These are phyloP conservation scores for Colletotrichum caudatum DNA, from an alignment of 2,329 filamentous ascomycete species.

Conservation along the genomic window DNA sequence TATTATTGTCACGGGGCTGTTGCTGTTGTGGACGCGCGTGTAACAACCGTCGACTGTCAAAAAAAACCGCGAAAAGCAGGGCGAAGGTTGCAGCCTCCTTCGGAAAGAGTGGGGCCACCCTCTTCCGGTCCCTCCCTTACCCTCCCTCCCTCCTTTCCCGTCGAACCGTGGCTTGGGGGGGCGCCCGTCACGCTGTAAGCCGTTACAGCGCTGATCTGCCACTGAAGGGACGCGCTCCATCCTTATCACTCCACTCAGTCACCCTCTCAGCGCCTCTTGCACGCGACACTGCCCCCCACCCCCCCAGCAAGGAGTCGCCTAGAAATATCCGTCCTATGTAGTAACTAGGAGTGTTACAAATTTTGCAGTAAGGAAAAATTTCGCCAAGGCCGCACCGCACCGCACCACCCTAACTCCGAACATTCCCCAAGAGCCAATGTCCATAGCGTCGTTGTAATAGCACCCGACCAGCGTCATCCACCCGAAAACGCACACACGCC, in stretches of 20 bases:
- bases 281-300: conserved; percentile 34
- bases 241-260: conserved; percentile 17
- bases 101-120: not conserved
- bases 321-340: conserved; percentile 16
- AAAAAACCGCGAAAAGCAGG: conserved; percentile 7
- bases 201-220: conserved; percentile 21
- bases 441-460: conserved; percentile 20
- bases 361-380: conserved; percentile 37
- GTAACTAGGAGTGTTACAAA: conserved; percentile 30
- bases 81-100: conserved; percentile 21
- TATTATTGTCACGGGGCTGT: not conserved
- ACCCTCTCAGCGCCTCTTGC: conserved; percentile 16
- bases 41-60: not conserved
- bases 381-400: conserved; percentile 35
- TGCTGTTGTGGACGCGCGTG: not conserved
- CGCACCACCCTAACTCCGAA: conserved; percentile 32
- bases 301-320: conserved; percentile 20
- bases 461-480: conserved; percentile 42
- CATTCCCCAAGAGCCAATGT: conserved; percentile 24
- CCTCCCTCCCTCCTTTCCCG: conserved; percentile 1
- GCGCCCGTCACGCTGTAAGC: conserved; percentile 35
- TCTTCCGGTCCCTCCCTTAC: conserved; percentile 7
- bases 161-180: conserved; percentile 18
- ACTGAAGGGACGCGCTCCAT: conserved; percentile 2
- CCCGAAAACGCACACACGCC: conserved; percentile 23